These are phyloP conservation scores for Pyricularia grisea DNA, from an alignment of 2,329 filamentous ascomycete genomes.

Conservation along the genomic window DNA sequence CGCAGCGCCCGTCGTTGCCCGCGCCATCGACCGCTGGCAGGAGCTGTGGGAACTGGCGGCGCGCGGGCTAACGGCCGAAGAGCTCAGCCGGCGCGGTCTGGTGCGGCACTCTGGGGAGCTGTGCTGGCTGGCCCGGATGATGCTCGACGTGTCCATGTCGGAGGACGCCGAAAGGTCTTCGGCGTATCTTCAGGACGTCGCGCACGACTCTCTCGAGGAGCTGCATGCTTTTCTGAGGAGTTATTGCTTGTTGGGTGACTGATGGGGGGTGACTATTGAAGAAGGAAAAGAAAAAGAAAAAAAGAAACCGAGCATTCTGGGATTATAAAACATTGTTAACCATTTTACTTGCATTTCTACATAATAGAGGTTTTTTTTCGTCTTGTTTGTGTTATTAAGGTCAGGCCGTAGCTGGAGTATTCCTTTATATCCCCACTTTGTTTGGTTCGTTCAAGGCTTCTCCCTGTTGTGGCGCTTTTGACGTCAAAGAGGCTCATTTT, in stretches of 20 bases:
- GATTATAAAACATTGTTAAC: no score
- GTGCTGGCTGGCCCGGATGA: slow-evolving; percentile 4
- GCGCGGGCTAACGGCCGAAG: neutral
- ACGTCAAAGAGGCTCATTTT: no score
- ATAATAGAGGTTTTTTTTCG: no score
- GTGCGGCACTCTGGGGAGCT: slow-evolving; percentile 4
- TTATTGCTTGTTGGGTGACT: neutral
- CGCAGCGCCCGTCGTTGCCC: neutral
- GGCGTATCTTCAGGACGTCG: slow-evolving; percentile 1
- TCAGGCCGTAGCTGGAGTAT: no score
- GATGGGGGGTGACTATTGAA: no score
- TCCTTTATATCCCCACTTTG: no score
- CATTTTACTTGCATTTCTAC: no score
- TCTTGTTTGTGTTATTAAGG: no score
- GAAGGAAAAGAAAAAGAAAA: no score
- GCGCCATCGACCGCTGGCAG: slow-evolving; percentile 4
- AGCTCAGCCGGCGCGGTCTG: slow-evolving; percentile 2
- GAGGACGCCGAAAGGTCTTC: neutral
- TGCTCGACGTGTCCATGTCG: slow-evolving; percentile 1
- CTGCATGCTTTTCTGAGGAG: neutral
- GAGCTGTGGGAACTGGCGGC: slow-evolving; percentile 1
- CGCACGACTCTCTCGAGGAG: slow-evolving; percentile 5
- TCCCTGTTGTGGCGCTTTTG: no score
- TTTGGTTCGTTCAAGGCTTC: no score
- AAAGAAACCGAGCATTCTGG: no score